Percentiles rank a stretch among this genome's conserved stretches.
phyloP scores from a whole-genome alignment of 2,329 filamentous ascomycete species.

The Claviceps humidiphila region DNA sequence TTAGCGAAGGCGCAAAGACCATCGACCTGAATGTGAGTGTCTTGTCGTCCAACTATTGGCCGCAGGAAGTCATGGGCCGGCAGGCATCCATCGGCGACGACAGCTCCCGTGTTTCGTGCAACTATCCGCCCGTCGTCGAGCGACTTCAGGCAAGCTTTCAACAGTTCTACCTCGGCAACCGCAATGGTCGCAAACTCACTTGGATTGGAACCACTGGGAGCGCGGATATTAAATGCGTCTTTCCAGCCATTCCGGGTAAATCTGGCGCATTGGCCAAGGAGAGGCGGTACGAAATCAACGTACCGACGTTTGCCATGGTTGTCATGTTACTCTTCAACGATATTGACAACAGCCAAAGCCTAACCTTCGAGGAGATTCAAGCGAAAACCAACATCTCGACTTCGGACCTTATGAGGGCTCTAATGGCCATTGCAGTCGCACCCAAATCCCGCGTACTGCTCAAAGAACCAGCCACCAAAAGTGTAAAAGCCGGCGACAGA shows the following conservation, averaged over 20 bases:
- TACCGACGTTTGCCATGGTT: conserved; percentile 86
- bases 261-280: conserved; percentile 47
- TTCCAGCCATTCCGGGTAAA: conserved; percentile 61
- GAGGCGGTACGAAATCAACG: conserved; percentile 76
- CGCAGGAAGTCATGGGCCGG: conserved; percentile 70
- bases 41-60: conserved; percentile 90
- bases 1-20: conserved; percentile 33
- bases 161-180: conserved; percentile 74
- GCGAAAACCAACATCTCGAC: conserved; percentile 65
- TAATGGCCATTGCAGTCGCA: conserved; percentile 71
- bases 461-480: conserved; percentile 70
- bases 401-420: conserved; percentile 58
- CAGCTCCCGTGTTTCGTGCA: conserved; percentile 36
- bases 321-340: conserved; percentile 85
- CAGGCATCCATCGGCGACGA: conserved; percentile 34
- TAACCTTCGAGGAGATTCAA: conserved; percentile 67
- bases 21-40: conserved; percentile 77
- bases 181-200: conserved; percentile 76
- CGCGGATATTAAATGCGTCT: conserved; percentile 71
- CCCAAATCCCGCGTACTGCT: conserved; percentile 70
- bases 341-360: conserved; percentile 35
- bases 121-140: conserved; percentile 63
- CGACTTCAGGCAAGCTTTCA: conserved; percentile 73
- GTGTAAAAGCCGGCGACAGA: conserved; percentile 59
- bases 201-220: conserved; percentile 65